A percentile compares a stretch with the other conserved stretches of the same genome.
Evolutionary conservation across 2,329 filamentous ascomycete species (phyloP).

Genomic region (Colletotrichum sp.): DNA sequence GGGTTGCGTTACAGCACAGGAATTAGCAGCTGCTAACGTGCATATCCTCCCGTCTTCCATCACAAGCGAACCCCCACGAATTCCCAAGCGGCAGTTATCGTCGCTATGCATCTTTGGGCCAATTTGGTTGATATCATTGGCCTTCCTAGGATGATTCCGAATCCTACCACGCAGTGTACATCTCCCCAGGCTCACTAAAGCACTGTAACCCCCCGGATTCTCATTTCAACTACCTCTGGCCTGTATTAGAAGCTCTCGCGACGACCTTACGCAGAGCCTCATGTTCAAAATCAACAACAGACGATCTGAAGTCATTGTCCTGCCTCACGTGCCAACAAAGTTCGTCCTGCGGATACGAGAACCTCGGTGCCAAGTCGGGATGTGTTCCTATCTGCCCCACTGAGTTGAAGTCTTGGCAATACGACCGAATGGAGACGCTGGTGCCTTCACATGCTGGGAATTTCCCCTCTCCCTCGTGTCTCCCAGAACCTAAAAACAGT

Average conservation of each 20-base stretch:
- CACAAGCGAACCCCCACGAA: neutral
- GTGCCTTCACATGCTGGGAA: neutral
- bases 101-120: neutral
- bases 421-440: neutral
- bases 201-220: neutral
- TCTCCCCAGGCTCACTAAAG: neutral
- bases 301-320: fast-evolving
- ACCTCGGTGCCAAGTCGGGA: neutral
- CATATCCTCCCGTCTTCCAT: neutral
- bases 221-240: neutral
- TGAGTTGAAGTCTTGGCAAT: neutral
- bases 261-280: neutral
- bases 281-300: neutral
- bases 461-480: neutral
- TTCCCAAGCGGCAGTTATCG: neutral
- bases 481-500: neutral
- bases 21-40: neutral
- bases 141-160: neutral
- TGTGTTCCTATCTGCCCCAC: neutral
- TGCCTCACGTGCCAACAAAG: neutral
- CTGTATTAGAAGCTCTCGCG: neutral
- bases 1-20: neutral
- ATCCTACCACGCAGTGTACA: neutral
- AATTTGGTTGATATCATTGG: neutral
- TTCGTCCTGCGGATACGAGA: neutral